A percentile compares a stretch with the other conserved stretches of the same genome.
Conservation (phyloP, 139 green algal species). For the Closterium sp. region DNA sequence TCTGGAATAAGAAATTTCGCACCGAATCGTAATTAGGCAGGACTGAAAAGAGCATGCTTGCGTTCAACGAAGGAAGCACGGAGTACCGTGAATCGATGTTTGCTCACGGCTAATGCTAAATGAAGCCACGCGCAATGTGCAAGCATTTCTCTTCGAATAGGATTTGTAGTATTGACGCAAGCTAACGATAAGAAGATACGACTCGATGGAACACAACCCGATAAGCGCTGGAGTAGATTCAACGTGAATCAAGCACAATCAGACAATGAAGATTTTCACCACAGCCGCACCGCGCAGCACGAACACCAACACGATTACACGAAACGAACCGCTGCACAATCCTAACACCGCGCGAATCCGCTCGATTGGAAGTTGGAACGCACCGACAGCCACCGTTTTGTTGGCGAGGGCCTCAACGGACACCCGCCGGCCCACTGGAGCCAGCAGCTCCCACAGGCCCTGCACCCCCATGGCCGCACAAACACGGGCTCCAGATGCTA, state of each 20-base stretch:
- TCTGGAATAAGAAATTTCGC: no score
- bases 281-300: not conserved
- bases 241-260: not conserved
- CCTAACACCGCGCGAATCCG: no score
- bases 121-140: no score
- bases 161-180: no score
- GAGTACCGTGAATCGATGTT: no score
- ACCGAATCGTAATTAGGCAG: no score
- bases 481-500: not conserved
- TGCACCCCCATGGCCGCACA: slow-evolving; percentile 52
- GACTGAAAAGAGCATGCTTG: no score
- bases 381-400: slow-evolving; percentile 53
- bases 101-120: no score
- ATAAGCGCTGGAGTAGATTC: not conserved
- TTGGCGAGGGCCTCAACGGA: slow-evolving; percentile 50
- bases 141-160: no score
- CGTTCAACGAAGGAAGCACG: no score
- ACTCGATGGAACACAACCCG: not conserved
- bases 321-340: slow-evolving; percentile 12
- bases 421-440: slow-evolving; percentile 50
- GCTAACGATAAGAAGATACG: no score
- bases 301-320: not conserved
- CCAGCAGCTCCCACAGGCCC: slow-evolving; percentile 56
- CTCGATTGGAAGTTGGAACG: not conserved
- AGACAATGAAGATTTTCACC: no score